Base-by-base conservation (phyloP, 2,329 filamentous ascomycete genomes). In the Pseudodiploospora longispora region DNA sequence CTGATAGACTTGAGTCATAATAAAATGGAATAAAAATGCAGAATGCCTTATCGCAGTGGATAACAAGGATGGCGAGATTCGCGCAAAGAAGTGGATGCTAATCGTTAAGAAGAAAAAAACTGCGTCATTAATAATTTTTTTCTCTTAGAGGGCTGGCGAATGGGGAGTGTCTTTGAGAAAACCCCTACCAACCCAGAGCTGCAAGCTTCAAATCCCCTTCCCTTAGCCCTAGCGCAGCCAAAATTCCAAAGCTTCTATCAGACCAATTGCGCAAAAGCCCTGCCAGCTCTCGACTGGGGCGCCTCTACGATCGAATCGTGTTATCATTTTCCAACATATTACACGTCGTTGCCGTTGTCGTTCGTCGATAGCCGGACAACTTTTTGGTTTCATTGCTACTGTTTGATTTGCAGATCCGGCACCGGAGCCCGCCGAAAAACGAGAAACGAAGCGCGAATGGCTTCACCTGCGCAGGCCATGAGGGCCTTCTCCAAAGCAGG, bases 391-490 rank as follows among this genome's bases (percentile, higher is more conserved):
- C 38, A 12, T 38, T 45, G 43, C 32, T 9, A 34, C 32, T 9
- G 4, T 34, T n/a, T n/a, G 32, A 33, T 42, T 37, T 37, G 12
- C 7, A n/a, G 35, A 8, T 29, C 40, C 44, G 40, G 38, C 28
- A 30, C 38, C 45, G 41, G 45, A 32, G 41, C n/a, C 32, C 36
- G 33, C 19, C 19, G 19, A 19, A 19, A 19, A 19, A 19, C 19
- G 19, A 19, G 2, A 19, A 19, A 19, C 30, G 33, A 41, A 44
- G 44, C 44, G 44, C 44, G 43, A 55, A 74, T 74, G 71, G 68
- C 70, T 61, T 69, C 69, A 50, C 64, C 68, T 49, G 58, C 67
- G 46, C 65, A 68, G 64, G 63, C 68, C 54, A 56, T 71, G 58
- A 59, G 60, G 45, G 58, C 61, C 52, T 52, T 65, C 47, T 52